A percentile compares a stretch with the other conserved stretches of the same genome.
Conservation (phyloP, 116 monocot genomes). For the Cymodocea nodosa region DNA sequence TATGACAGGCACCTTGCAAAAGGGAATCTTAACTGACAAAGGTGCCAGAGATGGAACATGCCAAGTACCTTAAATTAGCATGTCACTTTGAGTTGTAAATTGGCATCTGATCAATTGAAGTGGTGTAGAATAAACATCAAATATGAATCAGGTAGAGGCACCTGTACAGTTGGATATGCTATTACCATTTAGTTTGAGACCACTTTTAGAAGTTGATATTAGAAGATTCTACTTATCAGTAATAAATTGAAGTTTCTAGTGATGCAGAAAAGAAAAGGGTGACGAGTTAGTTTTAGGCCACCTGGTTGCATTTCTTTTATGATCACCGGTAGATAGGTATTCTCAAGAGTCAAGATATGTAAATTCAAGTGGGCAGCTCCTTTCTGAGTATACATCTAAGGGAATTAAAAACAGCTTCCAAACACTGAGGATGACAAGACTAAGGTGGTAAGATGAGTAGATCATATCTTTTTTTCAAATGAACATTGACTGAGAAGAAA, state of each 20-base stretch:
- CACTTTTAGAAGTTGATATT: background rate
- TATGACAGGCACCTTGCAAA: slow-evolving; percentile 43
- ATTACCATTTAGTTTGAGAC: background rate
- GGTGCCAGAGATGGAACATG: slow-evolving; percentile 68
- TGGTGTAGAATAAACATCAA: slow-evolving; percentile 61
- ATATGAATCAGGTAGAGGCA: slow-evolving; percentile 76
- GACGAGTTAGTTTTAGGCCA: slow-evolving; percentile 5
- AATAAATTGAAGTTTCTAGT: background rate
- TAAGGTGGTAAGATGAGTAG: background rate
- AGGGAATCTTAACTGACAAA: slow-evolving; percentile 52
- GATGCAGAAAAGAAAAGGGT: background rate
- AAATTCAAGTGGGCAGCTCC: slow-evolving; percentile 88
- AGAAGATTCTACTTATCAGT: background rate
- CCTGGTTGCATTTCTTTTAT: slow-evolving; percentile 60
- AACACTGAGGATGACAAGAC: slow-evolving; percentile 19
- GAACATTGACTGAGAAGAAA: background rate
- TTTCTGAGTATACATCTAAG: slow-evolving; percentile 68
- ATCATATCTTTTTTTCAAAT: background rate
- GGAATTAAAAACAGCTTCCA: slow-evolving; percentile 66
- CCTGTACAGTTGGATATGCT: slow-evolving; percentile 17
- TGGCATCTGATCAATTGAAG: slow-evolving; percentile 49
- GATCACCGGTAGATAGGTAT: slow-evolving; percentile 50
- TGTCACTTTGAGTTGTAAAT: slow-evolving; percentile 19
- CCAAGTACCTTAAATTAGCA: slow-evolving; percentile 45
- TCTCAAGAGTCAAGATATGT: slow-evolving; percentile 40